Evolutionary conservation across 164 flowering plant genomes (phyloP).

Genomic region (Magnolia changhungtana): DNA sequence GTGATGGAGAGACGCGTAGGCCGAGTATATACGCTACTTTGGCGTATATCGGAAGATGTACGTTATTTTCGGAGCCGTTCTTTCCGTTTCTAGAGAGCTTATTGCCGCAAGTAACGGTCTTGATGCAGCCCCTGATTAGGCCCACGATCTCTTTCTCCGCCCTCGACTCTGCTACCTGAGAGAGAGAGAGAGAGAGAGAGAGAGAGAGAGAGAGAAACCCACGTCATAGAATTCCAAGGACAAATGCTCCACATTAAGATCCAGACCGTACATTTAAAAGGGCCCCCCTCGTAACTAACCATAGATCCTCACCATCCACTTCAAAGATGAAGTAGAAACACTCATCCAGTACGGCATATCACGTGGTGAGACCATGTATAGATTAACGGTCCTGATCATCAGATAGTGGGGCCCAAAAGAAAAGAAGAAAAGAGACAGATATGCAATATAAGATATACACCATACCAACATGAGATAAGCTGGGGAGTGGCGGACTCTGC

Average conservation of each 20-base stretch:
- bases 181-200: background rate
- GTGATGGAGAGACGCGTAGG: constrained; percentile 89
- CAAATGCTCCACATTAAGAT: background rate
- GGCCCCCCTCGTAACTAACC: background rate
- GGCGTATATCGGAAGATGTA: constrained; percentile 56
- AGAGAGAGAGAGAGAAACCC: background rate
- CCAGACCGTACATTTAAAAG: background rate
- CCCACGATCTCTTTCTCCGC: constrained; percentile 60
- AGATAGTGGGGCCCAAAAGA: background rate
- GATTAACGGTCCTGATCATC: background rate
- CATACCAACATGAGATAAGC: constrained; percentile 79
- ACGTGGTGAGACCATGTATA: background rate
- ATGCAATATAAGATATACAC: background rate
- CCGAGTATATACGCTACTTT: constrained; percentile 87
- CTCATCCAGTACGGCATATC: background rate
- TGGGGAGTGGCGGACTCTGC: constrained; percentile 89
- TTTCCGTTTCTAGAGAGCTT: constrained; percentile 42
- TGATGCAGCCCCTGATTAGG: constrained; percentile 84
- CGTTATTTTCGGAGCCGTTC: background rate
- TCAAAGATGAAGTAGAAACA: background rate
- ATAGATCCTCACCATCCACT: too few species aligned
- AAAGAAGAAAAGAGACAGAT: background rate
- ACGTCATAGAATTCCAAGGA: background rate
- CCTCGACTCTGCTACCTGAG: constrained; percentile 60
- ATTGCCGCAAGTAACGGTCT: constrained; percentile 83